Evolutionary conservation across 2,329 filamentous ascomycete genomes (phyloP), one percentile per base, ranked within the genome.

Genomic region (Gremmenia infestans): DNA sequence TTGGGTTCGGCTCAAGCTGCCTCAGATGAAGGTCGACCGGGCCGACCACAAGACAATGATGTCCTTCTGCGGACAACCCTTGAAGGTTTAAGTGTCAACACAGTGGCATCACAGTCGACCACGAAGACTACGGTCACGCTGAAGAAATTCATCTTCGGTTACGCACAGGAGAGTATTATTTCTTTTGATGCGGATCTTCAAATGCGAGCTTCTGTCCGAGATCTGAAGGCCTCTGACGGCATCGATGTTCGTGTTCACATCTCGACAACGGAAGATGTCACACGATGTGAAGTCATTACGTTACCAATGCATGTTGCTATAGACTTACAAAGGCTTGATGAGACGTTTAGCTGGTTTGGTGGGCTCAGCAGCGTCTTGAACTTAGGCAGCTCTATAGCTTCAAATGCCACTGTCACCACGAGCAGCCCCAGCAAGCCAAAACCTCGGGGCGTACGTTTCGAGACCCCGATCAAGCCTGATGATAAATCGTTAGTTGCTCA

Each of bases 361-460:
- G 94, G 94, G 0, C 76, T 99, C 45, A 96, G 92, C 70, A 91
- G 91, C 62, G 87, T 99, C 52, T 76, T 99, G 45, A 95, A 94
- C 65, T 82, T 97, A 70, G 89, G 91, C 60, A 88, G 82, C 57
- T 96, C 93, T 0, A 88, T 96, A 60, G 83, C 87, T 11, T 91
- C 89, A 0, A 87, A 82, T 57, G 80, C 83, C n/a, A 82, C 85
- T 1, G 74, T 76, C 14, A 71, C 70, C 3, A 70, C 73, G 36
- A 68, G 73, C 4, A 64, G 67, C 9, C 65, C 67, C 12, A 54
- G 48, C 45, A 74, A 72, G 48, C 54, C 72, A 36, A 84, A 80
- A 57, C 64, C 79, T 1, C 76, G 78, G 17, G 81, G 82, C 3
- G 84, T 87, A 12, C 77, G 74, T 76, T 87, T 88, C 59, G 78